phyloP scores from a whole-genome alignment of 2,329 filamentous ascomycete genomes.

The Byssothecium circinans region DNA sequence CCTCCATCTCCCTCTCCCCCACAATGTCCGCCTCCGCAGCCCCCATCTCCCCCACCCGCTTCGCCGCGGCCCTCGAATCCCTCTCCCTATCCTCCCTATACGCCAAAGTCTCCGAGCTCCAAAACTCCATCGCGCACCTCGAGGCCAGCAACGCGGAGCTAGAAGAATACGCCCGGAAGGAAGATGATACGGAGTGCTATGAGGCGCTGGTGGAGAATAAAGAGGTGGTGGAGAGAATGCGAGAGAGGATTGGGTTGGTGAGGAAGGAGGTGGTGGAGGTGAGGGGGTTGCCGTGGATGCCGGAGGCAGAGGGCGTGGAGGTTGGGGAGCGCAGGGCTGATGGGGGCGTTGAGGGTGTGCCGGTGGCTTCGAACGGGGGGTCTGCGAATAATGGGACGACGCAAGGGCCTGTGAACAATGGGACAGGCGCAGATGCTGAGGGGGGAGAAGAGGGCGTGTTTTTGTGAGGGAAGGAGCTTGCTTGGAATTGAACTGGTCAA shows the following conservation, averaged over 20 bases:
- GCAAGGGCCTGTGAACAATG: background rate
- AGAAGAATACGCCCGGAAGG: slow-evolving; percentile 56
- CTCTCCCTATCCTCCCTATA: slow-evolving; percentile 69
- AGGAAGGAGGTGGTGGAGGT: slow-evolving; percentile 65
- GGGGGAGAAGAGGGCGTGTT: slow-evolving; percentile 10
- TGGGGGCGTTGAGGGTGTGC: background rate
- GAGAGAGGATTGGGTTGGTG: slow-evolving; percentile 65
- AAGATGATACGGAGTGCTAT: slow-evolving; percentile 69
- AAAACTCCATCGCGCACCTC: slow-evolving; percentile 73
- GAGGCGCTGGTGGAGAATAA: slow-evolving; percentile 76
- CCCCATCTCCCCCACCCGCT: slow-evolving; percentile 65
- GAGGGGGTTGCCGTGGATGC: slow-evolving; percentile 57
- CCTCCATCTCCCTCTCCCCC: no score
- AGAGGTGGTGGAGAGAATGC: slow-evolving; percentile 67
- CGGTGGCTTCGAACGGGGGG: background rate
- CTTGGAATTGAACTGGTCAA: no score
- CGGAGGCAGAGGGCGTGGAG: slow-evolving; percentile 14
- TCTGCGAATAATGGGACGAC: background rate
- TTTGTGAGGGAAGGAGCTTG: slow-evolving; percentile 2
- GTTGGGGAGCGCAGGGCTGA: slow-evolving; percentile 2
- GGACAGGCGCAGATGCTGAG: background rate
- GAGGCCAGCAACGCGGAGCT: slow-evolving; percentile 74
- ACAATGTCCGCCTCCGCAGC: slow-evolving; percentile 63
- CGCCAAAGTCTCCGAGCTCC: slow-evolving; percentile 74
- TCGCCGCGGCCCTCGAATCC: slow-evolving; percentile 67